These are phyloP conservation scores for Elaeis guineensis DNA, from an alignment of 176 grass and related monocot species.

Conservation along the genomic window DNA sequence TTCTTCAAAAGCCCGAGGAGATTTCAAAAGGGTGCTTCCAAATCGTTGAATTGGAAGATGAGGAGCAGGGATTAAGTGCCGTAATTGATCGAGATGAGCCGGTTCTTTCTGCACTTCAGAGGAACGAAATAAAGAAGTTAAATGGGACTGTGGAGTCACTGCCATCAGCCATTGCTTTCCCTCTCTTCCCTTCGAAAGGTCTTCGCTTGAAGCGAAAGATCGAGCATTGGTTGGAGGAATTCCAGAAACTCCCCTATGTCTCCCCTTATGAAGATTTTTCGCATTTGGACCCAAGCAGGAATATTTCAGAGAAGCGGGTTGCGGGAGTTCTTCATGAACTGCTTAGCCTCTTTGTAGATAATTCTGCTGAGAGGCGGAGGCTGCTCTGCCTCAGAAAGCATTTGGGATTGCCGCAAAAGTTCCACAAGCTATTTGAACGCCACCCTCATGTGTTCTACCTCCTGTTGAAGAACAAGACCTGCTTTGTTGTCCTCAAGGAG, in stretches of 20 bases:
- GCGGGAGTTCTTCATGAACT: constrained; percentile 64
- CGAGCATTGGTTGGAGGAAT: constrained; percentile 47
- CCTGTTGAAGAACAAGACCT: constrained; percentile 67
- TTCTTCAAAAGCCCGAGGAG: constrained; percentile 30
- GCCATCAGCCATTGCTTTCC: constrained; percentile 33
- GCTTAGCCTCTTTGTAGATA: constrained; percentile 51
- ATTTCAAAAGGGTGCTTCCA: constrained; percentile 46
- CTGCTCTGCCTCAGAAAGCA: constrained; percentile 54
- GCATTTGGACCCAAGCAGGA: constrained; percentile 20
- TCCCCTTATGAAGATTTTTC: constrained; percentile 65
- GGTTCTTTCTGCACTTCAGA: constrained; percentile 44
- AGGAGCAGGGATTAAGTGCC: constrained; percentile 27
- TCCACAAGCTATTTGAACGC: constrained; percentile 53
- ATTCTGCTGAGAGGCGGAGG: constrained; percentile 53
- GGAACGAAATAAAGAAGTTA: constrained; percentile 23
- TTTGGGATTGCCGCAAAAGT: constrained; percentile 60
- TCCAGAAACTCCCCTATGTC: constrained; percentile 51
- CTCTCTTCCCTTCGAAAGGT: constrained; percentile 65
- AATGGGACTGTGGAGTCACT: constrained; percentile 12
- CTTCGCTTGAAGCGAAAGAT: constrained; percentile 65
- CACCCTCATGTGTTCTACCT: constrained; percentile 69
- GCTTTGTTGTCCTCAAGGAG: constrained; percentile 83
- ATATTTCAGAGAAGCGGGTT: constrained; percentile 51
- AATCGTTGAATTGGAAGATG: constrained; percentile 27
- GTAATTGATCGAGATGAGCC: constrained; percentile 18